Conservation (phyloP, 1,139 yeast genomes). For the Geotrichum aggregatum region DNA sequence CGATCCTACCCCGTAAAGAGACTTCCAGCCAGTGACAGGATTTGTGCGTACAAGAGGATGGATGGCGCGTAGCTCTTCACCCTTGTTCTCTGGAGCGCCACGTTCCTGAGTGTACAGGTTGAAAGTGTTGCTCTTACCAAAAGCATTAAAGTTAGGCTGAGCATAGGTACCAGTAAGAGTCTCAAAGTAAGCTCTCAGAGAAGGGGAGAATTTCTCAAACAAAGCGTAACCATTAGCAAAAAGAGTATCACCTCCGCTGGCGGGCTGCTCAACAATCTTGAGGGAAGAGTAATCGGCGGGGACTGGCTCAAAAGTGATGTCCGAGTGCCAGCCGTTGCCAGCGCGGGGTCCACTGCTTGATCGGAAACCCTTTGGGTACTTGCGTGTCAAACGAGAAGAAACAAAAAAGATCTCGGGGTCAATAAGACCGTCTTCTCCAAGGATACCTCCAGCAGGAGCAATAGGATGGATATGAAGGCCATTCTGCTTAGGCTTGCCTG, state of each 20-base stretch:
- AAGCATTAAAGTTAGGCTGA: constrained; percentile 35
- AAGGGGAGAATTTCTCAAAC: constrained; percentile 46
- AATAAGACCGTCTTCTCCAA: constrained; percentile 24
- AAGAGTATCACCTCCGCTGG: constrained; percentile 47
- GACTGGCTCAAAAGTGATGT: constrained; percentile 46
- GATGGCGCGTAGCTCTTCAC: constrained; percentile 34
- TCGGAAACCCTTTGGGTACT: constrained; percentile 24
- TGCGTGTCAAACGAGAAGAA: constrained; percentile 29
- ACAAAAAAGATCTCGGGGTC: constrained; percentile 26
- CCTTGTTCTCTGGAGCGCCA: constrained; percentile 38
- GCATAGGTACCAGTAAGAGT: constrained; percentile 37
- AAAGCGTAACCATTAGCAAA: constrained; percentile 50
- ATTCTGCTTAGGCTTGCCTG: constrained; percentile 62
- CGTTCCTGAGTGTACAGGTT: constrained; percentile 39
- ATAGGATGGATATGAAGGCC: constrained; percentile 51
- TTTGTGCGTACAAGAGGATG: constrained; percentile 48
- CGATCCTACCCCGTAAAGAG: constrained; percentile 43
- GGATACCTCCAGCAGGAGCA: constrained; percentile 36
- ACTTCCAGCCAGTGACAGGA: constrained; percentile 50
- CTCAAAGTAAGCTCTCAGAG: constrained; percentile 43
- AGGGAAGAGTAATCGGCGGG: constrained; percentile 47
- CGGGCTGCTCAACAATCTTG: constrained; percentile 45
- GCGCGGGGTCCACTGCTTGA: constrained; percentile 12
- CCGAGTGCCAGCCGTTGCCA: constrained; percentile 44
- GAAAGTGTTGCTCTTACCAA: constrained; percentile 40